These are phyloP conservation scores for Datisca glomerata DNA, from an alignment of 306 rosid genomes.

Conservation along the genomic window DNA sequence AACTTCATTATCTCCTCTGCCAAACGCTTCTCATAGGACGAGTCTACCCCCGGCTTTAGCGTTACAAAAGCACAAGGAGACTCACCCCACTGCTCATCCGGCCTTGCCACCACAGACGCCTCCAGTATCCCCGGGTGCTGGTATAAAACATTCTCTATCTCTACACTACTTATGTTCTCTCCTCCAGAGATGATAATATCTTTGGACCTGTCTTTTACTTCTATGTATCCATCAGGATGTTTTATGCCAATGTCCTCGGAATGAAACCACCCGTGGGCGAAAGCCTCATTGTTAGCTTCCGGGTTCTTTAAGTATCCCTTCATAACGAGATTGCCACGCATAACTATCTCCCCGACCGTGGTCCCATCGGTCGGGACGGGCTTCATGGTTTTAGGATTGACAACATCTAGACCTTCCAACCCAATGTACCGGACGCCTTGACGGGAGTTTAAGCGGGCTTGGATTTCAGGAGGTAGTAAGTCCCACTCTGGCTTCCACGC, in stretches of 20 bases:
- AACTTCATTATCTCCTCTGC: slow-evolving; percentile 62
- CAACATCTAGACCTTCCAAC: slow-evolving; percentile 60
- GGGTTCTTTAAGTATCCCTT: slow-evolving; percentile 93
- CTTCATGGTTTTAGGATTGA: slow-evolving; percentile 45
- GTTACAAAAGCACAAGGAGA: slow-evolving; percentile 88
- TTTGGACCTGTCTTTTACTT: slow-evolving; percentile 88
- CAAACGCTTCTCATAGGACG: slow-evolving; percentile 34
- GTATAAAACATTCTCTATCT: slow-evolving; percentile 62
- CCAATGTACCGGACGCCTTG: slow-evolving; percentile 77
- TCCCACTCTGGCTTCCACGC: slow-evolving; percentile 98
- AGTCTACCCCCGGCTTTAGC: slow-evolving; percentile 38
- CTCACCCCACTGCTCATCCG: slow-evolving; percentile 88
- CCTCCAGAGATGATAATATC: slow-evolving; percentile 93
- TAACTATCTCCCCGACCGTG: slow-evolving; percentile 74
- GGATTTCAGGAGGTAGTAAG: slow-evolving; percentile 41
- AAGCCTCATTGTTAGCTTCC: slow-evolving; percentile 54
- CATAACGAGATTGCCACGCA: slow-evolving; percentile 82
- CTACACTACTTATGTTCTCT: slow-evolving; percentile 88
- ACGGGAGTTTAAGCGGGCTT: slow-evolving; percentile 65
- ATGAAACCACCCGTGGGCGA: slow-evolving; percentile 87
- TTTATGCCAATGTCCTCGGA: slow-evolving; percentile 84
- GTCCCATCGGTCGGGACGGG: slow-evolving; percentile 79
- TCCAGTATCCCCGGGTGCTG: slow-evolving; percentile 58
- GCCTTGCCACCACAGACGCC: slow-evolving; percentile 77
- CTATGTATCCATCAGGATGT: slow-evolving; percentile 82